A percentile compares a stretch with the other conserved stretches of the same genome.
Evolutionary conservation across 805 yeast genomes (phyloP).

Genomic region (Ogataea wickerhamii): DNA sequence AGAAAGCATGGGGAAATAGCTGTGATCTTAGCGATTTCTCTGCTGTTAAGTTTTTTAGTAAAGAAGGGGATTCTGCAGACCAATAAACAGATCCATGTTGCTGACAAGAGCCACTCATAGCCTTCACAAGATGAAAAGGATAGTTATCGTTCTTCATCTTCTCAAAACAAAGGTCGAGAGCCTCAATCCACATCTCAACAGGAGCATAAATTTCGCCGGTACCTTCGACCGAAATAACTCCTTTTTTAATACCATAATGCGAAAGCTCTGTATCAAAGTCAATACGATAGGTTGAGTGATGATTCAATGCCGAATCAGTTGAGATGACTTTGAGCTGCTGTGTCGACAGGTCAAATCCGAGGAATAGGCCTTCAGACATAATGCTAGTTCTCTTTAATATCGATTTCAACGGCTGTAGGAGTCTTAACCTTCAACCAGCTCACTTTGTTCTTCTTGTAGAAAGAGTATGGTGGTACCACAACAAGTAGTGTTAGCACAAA

Average conservation of each 20-base stretch:
- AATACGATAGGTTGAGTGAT: constrained; percentile 55
- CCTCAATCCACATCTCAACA: constrained; percentile 87
- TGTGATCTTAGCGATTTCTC: constrained; percentile 41
- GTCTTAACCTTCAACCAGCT: constrained; percentile 38
- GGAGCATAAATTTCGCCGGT: constrained; percentile 71
- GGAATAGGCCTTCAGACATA: constrained; percentile 33
- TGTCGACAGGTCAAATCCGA: constrained; percentile 86
- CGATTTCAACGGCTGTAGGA: constrained; percentile 12
- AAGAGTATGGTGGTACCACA: constrained; percentile 58
- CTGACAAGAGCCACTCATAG: constrained; percentile 83
- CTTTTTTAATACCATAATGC: constrained; percentile 63
- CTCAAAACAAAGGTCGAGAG: constrained; percentile 61
- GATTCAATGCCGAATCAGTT: constrained; percentile 50
- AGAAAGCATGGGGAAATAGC: constrained; percentile 48
- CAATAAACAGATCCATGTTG: constrained; percentile 91
- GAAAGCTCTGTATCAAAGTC: constrained; percentile 68
- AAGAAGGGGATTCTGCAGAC: constrained; percentile 46
- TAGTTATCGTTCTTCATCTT: constrained; percentile 48
- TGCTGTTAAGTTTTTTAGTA: constrained; percentile 38
- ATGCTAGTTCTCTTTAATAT: constrained; percentile 8
- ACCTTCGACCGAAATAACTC: constrained; percentile 56
- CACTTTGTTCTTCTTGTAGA: constrained; percentile 47
- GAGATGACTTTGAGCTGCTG: constrained; percentile 82
- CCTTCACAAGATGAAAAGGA: constrained; percentile 57
- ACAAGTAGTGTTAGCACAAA: constrained; percentile 33